These are phyloP conservation scores for Davidsoniella eucalypti DNA, from an alignment of 2,329 filamentous ascomycete genomes.

Conservation along the genomic window DNA sequence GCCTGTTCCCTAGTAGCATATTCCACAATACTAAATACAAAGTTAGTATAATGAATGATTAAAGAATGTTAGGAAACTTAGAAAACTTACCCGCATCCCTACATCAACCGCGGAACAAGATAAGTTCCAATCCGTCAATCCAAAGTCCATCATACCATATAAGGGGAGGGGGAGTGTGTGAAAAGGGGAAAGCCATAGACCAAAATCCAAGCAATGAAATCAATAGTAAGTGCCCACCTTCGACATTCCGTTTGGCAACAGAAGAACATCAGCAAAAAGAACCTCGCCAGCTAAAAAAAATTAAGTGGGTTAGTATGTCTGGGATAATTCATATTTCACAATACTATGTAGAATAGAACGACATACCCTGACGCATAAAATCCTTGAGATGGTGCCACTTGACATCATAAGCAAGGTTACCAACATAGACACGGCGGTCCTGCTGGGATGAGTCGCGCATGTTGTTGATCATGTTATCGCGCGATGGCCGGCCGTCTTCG, in stretches of 20 bases:
- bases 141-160: constrained; percentile 68
- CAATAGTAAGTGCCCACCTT: constrained; percentile 96
- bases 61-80: not conserved
- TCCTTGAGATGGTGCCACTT: constrained; percentile 99
- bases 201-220: constrained; percentile 26
- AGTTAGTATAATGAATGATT: constrained; percentile 3
- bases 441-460: constrained; percentile 92
- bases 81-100: constrained; percentile 94
- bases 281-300: constrained; percentile 73
- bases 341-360: not conserved
- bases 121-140: constrained; percentile 85
- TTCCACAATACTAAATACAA: constrained; percentile 76
- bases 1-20: constrained; percentile 99
- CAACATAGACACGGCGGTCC: constrained; percentile 97
- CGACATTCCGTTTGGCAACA: constrained; percentile 99
- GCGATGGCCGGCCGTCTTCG: constrained; percentile 68
- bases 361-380: constrained; percentile 98
- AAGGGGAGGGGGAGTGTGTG: constrained; percentile 63
- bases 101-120: constrained; percentile 69
- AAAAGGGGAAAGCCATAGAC: constrained; percentile 27
- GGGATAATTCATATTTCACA: too few relatives aligned
- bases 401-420: constrained; percentile 97
- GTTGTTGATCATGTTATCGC: constrained; percentile 92
- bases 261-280: constrained; percentile 96
- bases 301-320: not conserved